Conservation (phyloP, 2,329 filamentous ascomycete genomes). For the Thermomyces lanuginosus region DNA sequence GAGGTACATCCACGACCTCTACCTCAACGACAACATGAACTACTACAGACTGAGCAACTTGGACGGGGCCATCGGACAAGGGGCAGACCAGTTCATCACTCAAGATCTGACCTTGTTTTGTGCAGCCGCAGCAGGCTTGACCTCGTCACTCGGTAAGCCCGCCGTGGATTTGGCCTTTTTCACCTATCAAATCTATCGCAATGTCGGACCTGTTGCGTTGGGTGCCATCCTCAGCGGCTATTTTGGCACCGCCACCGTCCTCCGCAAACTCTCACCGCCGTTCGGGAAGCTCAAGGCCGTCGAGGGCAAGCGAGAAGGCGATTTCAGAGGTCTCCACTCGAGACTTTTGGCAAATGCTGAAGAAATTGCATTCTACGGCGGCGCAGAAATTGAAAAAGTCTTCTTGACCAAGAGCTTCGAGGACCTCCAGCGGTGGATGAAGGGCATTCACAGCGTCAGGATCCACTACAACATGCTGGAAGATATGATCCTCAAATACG, state of each 20-base stretch:
- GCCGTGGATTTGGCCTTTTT: constrained; percentile 95
- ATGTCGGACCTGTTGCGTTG: constrained; percentile 73
- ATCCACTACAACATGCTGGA: constrained; percentile 98
- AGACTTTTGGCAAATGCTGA: constrained; percentile 91
- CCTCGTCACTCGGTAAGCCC: constrained; percentile 94
- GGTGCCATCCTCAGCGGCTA: constrained; percentile 82
- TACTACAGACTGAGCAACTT: constrained; percentile 92
- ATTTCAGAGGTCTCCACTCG: constrained; percentile 82
- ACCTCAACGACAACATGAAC: constrained; percentile 84
- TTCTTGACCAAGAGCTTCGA: constrained; percentile 86
- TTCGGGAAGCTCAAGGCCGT: constrained; percentile 96
- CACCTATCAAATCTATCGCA: constrained; percentile 91
- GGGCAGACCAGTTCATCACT: constrained; percentile 92
- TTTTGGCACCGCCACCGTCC: constrained; percentile 77
- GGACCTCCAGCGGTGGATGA: constrained; percentile 91
- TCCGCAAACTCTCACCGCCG: constrained; percentile 76
- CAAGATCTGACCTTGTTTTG: constrained; percentile 95
- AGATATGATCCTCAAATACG: constrained; percentile 95
- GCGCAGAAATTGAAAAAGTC: constrained; percentile 83
- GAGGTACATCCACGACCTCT: constrained; percentile 91
- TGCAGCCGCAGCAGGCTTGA: constrained; percentile 74
- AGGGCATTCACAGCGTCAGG: constrained; percentile 92
- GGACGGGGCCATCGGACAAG: constrained; percentile 80
- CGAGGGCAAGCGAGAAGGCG: constrained; percentile 85
- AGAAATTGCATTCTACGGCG: constrained; percentile 93